These are phyloP conservation scores for Beauveria asiatica DNA, from an alignment of 2,329 filamentous ascomycete genomes.

Conservation along the genomic window DNA sequence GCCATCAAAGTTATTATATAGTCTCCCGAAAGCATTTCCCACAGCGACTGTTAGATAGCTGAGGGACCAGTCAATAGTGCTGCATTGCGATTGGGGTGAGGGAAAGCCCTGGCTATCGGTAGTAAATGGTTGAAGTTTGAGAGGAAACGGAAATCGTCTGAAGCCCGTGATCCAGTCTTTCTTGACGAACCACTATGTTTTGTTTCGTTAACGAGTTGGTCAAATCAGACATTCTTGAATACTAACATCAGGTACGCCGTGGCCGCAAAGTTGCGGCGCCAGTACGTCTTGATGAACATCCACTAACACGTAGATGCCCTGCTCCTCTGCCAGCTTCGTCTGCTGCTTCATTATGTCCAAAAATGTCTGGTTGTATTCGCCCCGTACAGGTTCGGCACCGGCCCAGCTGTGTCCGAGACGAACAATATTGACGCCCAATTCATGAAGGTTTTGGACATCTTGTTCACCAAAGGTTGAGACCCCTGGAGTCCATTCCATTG, in stretches of 20 bases:
- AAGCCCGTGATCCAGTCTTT: constrained; percentile 12
- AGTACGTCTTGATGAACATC: constrained; percentile 15
- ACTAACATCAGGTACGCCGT: constrained; percentile 15
- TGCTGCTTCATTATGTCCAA: constrained; percentile 15
- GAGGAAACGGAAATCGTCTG: constrained; percentile 14
- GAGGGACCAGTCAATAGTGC: constrained; percentile 13
- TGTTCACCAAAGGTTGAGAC: constrained; percentile 15
- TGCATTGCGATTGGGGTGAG: constrained; percentile 12
- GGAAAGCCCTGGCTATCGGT: constrained; percentile 14
- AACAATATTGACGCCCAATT: constrained; percentile 15
- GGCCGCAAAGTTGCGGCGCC: constrained; percentile 14
- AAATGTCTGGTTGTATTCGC: constrained; percentile 15
- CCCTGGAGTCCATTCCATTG: constrained; percentile 13
- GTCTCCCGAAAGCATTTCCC: constrained; percentile 14
- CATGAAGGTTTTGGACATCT: constrained; percentile 14
- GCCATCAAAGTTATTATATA: constrained; percentile 15
- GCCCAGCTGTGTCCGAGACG: constrained; percentile 15
- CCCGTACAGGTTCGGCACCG: constrained; percentile 14
- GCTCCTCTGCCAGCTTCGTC: constrained; percentile 14
- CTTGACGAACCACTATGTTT: constrained; percentile 14
- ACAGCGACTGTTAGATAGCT: constrained; percentile 14
- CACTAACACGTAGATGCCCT: constrained; percentile 15
- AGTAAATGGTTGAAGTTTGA: constrained; percentile 10
- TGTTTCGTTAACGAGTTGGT: neutral
- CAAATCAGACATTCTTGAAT: neutral